Evolutionary conservation across 2,329 filamentous ascomycete species (phyloP).

Genomic region (Venturia carpophila): DNA sequence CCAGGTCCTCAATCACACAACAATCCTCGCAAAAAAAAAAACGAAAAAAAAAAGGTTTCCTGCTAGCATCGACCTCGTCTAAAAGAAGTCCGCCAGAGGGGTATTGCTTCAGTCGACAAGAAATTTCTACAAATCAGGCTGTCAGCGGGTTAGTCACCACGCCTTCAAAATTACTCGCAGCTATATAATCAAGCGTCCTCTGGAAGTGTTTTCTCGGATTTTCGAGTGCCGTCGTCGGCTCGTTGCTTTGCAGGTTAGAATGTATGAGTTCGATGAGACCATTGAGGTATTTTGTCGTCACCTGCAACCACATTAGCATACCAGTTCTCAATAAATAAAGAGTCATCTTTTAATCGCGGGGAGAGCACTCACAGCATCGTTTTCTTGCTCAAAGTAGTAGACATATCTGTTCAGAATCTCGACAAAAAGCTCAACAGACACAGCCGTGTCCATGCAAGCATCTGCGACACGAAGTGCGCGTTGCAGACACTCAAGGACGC

Average conservation of each 20-base stretch:
- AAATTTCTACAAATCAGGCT: neutral
- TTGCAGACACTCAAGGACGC: slow-evolving; percentile 92
- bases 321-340: no score
- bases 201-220: slow-evolving; percentile 90
- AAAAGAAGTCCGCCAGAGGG: neutral
- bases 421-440: slow-evolving; percentile 95
- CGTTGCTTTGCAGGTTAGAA: slow-evolving; percentile 82
- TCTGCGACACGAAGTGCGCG: slow-evolving; percentile 92
- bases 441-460: slow-evolving; percentile 96
- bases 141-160: slow-evolving; percentile 58
- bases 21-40: no score
- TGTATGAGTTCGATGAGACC: slow-evolving; percentile 97
- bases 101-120: neutral
- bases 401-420: slow-evolving; percentile 98
- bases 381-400: slow-evolving; percentile 99
- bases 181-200: slow-evolving; percentile 89
- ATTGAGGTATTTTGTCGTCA: slow-evolving; percentile 96
- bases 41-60: no score
- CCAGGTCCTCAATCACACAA: no score
- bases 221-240: slow-evolving; percentile 75
- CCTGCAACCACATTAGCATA: slow-evolving; percentile 34
- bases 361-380: slow-evolving; percentile 64
- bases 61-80: neutral
- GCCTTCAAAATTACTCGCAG: slow-evolving; percentile 84
- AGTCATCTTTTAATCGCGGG: neutral